phyloP scores from a whole-genome alignment of 2,329 filamentous ascomycete species.

The Teratosphaeria destructans region DNA sequence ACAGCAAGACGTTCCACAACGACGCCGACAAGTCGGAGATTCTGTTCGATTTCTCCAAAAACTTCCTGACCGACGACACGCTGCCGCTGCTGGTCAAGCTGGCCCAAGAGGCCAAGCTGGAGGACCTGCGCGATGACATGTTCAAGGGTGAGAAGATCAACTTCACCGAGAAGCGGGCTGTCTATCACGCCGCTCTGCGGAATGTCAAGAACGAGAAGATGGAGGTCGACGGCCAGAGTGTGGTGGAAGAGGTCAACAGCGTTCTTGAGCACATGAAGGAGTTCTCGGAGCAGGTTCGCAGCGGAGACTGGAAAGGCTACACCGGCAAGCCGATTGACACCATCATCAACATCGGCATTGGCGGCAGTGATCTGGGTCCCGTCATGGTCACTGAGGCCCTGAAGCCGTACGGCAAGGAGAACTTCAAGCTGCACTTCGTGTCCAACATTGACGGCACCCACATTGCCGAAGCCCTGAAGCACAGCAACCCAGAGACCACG shows the following conservation, averaged over 20 bases:
- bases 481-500: conserved; percentile 93
- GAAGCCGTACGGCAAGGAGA: conserved; percentile 81
- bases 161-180: conserved; percentile 93
- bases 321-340: conserved; percentile 95
- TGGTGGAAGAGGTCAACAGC: conserved; percentile 83
- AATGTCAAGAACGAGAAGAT: conserved; percentile 75
- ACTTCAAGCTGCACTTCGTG: conserved; percentile 90
- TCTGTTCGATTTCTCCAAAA: conserved; percentile 98
- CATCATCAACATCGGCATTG: conserved; percentile 96
- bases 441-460: conserved; percentile 99
- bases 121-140: conserved; percentile 94
- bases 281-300: conserved; percentile 89
- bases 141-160: conserved; percentile 98
- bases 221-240: conserved; percentile 82
- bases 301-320: conserved; percentile 92
- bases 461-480: conserved; percentile 81
- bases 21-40: conserved; percentile 71
- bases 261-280: conserved; percentile 97
- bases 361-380: conserved; percentile 91
- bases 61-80: conserved; percentile 91
- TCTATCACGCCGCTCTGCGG: conserved; percentile 89
- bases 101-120: conserved; percentile 79
- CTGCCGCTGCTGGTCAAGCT: conserved; percentile 77
- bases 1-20: conserved; percentile 76
- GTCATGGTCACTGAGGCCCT: conserved; percentile 99